Percentiles rank a stretch among this genome's conserved stretches.
Conservation (phyloP, 129 eudicot species). For the Logfia minima region DNA sequence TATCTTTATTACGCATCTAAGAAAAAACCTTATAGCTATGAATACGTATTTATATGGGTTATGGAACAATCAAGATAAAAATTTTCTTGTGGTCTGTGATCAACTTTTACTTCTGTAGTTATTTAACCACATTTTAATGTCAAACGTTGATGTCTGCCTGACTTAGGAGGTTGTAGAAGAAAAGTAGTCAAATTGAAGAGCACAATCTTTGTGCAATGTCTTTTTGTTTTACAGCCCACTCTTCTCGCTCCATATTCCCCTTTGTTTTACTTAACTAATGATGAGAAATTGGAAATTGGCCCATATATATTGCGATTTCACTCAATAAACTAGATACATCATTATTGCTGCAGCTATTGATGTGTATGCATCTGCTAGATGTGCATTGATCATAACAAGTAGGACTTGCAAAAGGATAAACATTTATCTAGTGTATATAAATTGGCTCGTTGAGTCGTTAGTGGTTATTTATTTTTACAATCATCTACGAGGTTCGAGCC, state of each 20-base stretch:
- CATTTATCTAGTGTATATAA: neutral
- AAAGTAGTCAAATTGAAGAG: neutral
- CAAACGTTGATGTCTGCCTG: too few relatives aligned
- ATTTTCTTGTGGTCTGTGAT: neutral
- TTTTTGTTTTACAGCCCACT: neutral
- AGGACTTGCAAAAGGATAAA: neutral
- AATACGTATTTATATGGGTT: neutral
- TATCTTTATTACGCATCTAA: neutral
- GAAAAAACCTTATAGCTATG: neutral
- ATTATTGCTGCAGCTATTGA: conserved; percentile 1
- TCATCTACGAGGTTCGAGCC: neutral
- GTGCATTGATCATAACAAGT: neutral
- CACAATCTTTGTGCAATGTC: neutral
- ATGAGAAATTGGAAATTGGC: neutral
- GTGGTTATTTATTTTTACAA: neutral
- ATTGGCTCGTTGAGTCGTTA: neutral
- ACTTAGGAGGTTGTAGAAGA: too few relatives aligned
- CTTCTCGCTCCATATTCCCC: neutral
- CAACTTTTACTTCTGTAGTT: neutral
- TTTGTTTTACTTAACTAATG: neutral
- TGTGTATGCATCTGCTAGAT: neutral
- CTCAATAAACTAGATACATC: neutral
- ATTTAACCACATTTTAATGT: too few relatives aligned
- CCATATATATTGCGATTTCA: neutral
- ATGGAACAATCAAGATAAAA: neutral